phyloP scores from a whole-genome alignment of 805 yeast genomes.

The Pichia deserticola region DNA sequence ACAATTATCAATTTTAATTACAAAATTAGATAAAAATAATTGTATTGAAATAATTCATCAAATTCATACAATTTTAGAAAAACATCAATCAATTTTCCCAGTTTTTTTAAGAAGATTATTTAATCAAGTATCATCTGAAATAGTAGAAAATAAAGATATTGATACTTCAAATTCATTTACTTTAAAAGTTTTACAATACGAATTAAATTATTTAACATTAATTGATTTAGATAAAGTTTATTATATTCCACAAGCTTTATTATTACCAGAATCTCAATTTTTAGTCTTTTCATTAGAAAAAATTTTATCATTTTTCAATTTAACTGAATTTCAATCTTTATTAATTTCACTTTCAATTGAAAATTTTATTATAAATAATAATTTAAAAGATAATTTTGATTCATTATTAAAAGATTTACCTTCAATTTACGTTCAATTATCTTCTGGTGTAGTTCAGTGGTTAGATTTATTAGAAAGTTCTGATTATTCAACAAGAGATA shows the following conservation, averaged over 20 bases:
- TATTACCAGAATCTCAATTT: constrained; percentile 22
- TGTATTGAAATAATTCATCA: constrained; percentile 34
- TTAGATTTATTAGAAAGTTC: constrained; percentile 16
- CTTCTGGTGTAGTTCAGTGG: constrained; percentile 25
- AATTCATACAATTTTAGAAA: constrained; percentile 39
- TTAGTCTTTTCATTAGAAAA: constrained; percentile 24
- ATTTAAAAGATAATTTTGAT: constrained; percentile 5
- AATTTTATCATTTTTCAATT: constrained; percentile 23
- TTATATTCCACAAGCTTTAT: constrained; percentile 11
- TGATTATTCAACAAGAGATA: constrained; percentile 7
- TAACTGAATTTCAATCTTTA: constrained; percentile 21
- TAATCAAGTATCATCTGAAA: constrained; percentile 24
- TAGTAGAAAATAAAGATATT: constrained; percentile 11
- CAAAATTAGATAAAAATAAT: constrained; percentile 36
- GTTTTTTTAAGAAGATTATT: constrained; percentile 27
- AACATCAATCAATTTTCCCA: constrained; percentile 29
- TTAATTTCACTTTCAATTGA: constrained; percentile 24
- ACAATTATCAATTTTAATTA: constrained; percentile 46
- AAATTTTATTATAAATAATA: constrained; percentile 9
- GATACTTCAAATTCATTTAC: constrained; percentile 16
- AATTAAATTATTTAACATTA: constrained; percentile 19
- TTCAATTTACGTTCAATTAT: constrained; percentile 17
- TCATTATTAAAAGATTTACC: constrained; percentile 19
- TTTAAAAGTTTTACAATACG: constrained; percentile 18
- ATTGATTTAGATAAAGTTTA: constrained; percentile 13